phyloP scores from a whole-genome alignment of 2,329 filamentous ascomycete genomes.

The Teratosphaeria epicoccoides region DNA sequence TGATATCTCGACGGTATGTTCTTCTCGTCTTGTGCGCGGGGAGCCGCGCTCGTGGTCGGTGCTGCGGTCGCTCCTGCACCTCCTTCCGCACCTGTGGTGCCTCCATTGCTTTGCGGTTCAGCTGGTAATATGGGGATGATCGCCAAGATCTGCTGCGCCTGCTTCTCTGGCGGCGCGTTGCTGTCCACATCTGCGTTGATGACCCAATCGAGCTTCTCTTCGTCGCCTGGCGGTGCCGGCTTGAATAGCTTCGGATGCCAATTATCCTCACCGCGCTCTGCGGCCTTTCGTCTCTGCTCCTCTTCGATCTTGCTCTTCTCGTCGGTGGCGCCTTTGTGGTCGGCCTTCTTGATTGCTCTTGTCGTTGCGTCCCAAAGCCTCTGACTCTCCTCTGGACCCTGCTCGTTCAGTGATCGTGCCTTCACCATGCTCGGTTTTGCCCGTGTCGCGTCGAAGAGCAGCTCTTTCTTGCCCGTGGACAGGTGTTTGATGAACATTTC shows the following conservation, averaged over 20 bases:
- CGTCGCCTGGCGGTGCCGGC: conserved; percentile 47
- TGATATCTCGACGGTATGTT: not conserved
- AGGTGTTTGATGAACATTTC: conserved; percentile 89
- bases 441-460: conserved; percentile 77
- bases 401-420: conserved; percentile 70
- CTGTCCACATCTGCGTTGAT: conserved; percentile 71
- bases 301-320: conserved; percentile 97
- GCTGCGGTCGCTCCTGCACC: conserved; percentile 3
- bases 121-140: conserved; percentile 78
- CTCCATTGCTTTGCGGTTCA: conserved; percentile 36
- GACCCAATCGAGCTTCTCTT: conserved; percentile 90
- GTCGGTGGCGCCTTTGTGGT: conserved; percentile 82
- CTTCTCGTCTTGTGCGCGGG: conserved; percentile 4
- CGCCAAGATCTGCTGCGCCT: conserved; percentile 70
- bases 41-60: conserved; percentile 1
- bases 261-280: conserved; percentile 66
- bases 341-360: conserved; percentile 68
- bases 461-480: conserved; percentile 72
- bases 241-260: conserved; percentile 87
- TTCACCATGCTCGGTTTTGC: conserved; percentile 65
- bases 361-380: conserved; percentile 74
- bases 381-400: conserved; percentile 83
- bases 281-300: conserved; percentile 78
- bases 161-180: conserved; percentile 51
- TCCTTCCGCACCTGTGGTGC: not conserved